These are phyloP conservation scores for Actinomortierella ambigua DNA, from an alignment of 371 early-diverging fungal genomes.

Conservation along the genomic window DNA sequence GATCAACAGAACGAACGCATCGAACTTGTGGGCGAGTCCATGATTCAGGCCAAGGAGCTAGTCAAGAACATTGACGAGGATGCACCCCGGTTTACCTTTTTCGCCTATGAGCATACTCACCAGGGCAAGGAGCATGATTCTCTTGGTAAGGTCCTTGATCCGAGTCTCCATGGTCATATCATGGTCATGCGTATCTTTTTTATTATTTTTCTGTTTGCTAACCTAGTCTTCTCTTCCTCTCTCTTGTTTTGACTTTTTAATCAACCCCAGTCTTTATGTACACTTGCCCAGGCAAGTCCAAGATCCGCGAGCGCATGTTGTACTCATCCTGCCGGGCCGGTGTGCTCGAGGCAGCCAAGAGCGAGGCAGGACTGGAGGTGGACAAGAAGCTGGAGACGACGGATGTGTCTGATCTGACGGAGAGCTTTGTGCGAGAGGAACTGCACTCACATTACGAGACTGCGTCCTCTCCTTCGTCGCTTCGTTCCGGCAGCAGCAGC, in stretches of 20 bases:
- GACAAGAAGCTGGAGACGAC: constrained; percentile 80
- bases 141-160: constrained; percentile 49
- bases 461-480: constrained; percentile 12
- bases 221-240: neutral
- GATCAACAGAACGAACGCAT: constrained; percentile 60
- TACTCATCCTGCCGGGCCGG: constrained; percentile 77
- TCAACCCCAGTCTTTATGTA: constrained; percentile 70
- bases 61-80: constrained; percentile 51
- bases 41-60: constrained; percentile 51
- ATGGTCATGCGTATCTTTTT: constrained; percentile 3
- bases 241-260: neutral
- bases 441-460: constrained; percentile 39
- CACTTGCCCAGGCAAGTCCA: constrained; percentile 79
- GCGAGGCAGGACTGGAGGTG: constrained; percentile 55
- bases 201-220: neutral
- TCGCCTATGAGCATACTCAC: constrained; percentile 53
- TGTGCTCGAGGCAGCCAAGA: constrained; percentile 61
- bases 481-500: constrained; percentile 13
- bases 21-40: constrained; percentile 52
- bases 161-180: no score
- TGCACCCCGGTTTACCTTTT: constrained; percentile 76
- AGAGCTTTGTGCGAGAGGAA: constrained; percentile 62
- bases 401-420: constrained; percentile 65
- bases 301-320: constrained; percentile 87
- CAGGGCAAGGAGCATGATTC: constrained; percentile 47